Evolutionary conservation across 169 alveolate species (phyloP).

Genomic region (Plasmodium fragile): DNA sequence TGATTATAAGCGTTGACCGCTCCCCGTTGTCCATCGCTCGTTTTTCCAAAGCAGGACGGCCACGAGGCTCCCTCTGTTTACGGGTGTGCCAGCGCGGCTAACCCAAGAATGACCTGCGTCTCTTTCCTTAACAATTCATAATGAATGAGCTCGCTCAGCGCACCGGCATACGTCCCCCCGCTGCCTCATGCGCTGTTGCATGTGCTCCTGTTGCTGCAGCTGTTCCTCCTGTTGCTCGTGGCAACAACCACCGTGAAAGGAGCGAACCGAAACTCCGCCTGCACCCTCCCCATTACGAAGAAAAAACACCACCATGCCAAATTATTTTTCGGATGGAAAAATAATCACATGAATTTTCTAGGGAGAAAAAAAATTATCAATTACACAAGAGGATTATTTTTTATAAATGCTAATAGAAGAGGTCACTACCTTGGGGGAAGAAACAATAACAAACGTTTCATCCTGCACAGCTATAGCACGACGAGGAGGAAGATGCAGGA

Average conservation of each 20-base stretch:
- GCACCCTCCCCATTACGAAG: neutral
- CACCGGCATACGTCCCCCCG: neutral
- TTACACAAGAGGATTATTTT: constrained; percentile 4
- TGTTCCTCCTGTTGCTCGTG: neutral
- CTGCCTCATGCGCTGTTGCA: neutral
- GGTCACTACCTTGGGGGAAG: neutral
- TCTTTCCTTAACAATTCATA: neutral
- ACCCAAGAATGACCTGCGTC: neutral
- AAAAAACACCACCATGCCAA: neutral
- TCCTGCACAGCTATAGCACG: neutral
- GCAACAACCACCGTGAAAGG: neutral
- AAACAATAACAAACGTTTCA: neutral
- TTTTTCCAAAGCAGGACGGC: neutral
- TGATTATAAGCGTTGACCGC: neutral
- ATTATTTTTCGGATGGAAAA: neutral
- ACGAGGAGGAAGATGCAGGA: constrained; percentile 1
- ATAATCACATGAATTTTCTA: neutral
- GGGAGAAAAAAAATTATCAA: constrained; percentile 6
- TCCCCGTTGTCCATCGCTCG: neutral
- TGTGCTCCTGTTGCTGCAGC: neutral
- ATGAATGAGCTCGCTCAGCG: constrained; percentile 2
- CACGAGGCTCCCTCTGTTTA: neutral
- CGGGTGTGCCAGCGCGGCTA: neutral
- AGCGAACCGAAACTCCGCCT: neutral
- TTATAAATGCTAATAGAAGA: neutral